A percentile compares a stretch with the other conserved stretches of the same genome.
Evolutionary conservation across 164 flowering plant genomes (phyloP).

Genomic region (Nymphaea thermarum): DNA sequence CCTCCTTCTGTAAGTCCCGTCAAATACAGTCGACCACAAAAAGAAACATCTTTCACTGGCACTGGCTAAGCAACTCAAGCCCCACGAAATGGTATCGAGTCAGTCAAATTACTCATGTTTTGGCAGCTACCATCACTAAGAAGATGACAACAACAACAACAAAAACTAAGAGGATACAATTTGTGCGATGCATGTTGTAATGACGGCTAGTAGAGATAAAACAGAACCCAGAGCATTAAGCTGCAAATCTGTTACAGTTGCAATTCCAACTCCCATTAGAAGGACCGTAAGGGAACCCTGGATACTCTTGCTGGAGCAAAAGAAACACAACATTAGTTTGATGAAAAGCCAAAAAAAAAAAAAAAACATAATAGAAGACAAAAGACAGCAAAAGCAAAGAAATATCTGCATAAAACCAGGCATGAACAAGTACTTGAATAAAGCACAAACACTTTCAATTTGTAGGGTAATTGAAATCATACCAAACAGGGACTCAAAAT

Average conservation of each 20-base stretch:
- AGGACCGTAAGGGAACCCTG: constrained; percentile 59
- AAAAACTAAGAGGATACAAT: constrained; percentile 64
- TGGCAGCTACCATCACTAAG: too few species aligned
- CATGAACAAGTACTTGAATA: neutral
- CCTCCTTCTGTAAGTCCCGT: too few species aligned
- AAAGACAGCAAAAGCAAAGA: neutral
- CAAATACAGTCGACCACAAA: too few species aligned
- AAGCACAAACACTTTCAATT: neutral
- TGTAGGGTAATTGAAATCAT: too few species aligned
- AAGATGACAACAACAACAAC: neutral
- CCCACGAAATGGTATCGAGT: too few species aligned
- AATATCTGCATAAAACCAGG: neutral
- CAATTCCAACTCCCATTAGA: constrained; percentile 85
- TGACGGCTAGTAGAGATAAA: constrained; percentile 74
- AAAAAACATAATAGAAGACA: neutral
- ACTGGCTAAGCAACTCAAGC: too few species aligned
- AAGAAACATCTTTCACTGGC: too few species aligned
- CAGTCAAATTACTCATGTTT: too few species aligned
- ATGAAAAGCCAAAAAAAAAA: neutral
- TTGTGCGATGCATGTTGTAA: constrained; percentile 89
- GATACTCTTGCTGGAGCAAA: constrained; percentile 52
- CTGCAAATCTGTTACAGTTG: constrained; percentile 94
- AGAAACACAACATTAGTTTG: constrained; percentile 4
- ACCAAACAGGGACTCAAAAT: too few species aligned
- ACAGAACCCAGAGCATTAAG: constrained; percentile 82